These are phyloP conservation scores for Neckera pumila DNA, from an alignment of 225 moss, liverwort and hornwort species.

Conservation along the genomic window DNA sequence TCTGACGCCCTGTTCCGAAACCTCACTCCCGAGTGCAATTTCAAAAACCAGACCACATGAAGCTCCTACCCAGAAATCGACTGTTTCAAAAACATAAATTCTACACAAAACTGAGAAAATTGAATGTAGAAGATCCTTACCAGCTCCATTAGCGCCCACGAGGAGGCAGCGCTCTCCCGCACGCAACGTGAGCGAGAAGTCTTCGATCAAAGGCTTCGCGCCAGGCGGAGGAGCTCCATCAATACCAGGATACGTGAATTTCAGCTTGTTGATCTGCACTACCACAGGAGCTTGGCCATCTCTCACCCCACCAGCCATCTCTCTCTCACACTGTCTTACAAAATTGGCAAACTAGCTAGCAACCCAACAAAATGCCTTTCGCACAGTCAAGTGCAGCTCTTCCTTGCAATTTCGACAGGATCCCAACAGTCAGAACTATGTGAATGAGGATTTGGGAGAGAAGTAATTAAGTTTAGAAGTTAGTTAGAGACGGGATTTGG, in stretches of 20 bases:
- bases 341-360: neutral
- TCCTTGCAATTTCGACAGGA: neutral
- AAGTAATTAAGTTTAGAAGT: neutral
- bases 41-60: neutral
- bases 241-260: constrained; percentile 84
- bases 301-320: neutral
- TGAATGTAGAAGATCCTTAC: neutral
- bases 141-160: constrained; percentile 96
- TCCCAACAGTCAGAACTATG: neutral
- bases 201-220: constrained; percentile 69
- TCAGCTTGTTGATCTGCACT: constrained; percentile 50
- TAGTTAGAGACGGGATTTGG: neutral
- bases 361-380: neutral
- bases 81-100: neutral
- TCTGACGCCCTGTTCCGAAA: neutral
- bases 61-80: neutral
- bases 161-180: constrained; percentile 91
- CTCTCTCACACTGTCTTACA: neutral
- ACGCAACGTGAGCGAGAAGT: constrained; percentile 68
- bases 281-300: neutral
- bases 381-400: neutral
- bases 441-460: neutral
- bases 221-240: constrained; percentile 86
- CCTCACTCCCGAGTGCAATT: neutral
- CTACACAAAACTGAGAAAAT: neutral